These are phyloP conservation scores for Aspergillus affinis DNA, from an alignment of 495 filamentous ascomycete genomes.

Conservation along the genomic window DNA sequence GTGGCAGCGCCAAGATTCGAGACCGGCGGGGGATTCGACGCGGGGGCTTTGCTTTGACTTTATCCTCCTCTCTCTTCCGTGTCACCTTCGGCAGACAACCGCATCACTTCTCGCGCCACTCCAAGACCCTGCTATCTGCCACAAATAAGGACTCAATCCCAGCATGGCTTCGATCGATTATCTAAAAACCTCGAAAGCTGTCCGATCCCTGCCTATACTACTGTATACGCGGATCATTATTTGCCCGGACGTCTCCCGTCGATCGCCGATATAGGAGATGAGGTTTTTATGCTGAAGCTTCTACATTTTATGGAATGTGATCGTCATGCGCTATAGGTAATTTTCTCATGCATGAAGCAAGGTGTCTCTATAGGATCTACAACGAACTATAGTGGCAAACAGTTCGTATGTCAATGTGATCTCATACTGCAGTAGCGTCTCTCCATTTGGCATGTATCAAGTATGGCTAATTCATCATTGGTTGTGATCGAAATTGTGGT, in stretches of 20 bases:
- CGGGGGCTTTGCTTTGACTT: not conserved
- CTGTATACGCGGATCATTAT: not conserved
- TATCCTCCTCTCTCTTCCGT: not conserved
- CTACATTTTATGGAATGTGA: not conserved
- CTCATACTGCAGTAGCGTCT: not conserved
- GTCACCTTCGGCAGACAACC: not conserved
- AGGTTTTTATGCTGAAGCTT: too few species aligned
- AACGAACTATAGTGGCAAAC: not conserved
- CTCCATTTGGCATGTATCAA: not conserved
- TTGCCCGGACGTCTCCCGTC: not conserved
- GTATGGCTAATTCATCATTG: not conserved
- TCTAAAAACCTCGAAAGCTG: not conserved
- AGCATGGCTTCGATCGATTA: not conserved
- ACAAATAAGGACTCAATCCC: not conserved
- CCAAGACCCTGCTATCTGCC: not conserved
- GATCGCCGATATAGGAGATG: not conserved
- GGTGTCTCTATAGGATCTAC: too few species aligned
- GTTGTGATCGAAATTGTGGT: not conserved
- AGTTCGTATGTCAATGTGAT: not conserved
- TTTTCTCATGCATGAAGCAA: not conserved
- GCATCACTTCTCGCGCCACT: too few species aligned
- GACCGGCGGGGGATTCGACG: not conserved
- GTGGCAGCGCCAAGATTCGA: conserved; percentile 5
- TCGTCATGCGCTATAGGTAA: not conserved
- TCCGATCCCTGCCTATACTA: not conserved